Percentiles rank a stretch among this genome's conserved stretches.
phyloP scores from a whole-genome alignment of 371 early-diverging fungal genomes.

The Haplosporangium sp. region DNA sequence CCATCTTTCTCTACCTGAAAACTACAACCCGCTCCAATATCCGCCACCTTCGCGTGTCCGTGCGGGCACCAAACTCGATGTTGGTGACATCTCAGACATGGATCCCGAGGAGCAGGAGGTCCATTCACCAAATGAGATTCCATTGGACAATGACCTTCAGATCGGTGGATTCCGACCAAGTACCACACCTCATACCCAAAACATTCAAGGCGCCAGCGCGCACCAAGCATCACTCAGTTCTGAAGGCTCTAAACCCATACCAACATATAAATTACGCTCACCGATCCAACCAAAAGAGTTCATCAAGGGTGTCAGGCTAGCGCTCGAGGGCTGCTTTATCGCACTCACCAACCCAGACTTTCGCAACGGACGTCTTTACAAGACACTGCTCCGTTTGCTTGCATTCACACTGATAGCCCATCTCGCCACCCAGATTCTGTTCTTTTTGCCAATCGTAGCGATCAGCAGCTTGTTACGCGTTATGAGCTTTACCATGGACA shows the following conservation, averaged over 20 bases:
- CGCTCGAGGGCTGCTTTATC: slow-evolving; percentile 60
- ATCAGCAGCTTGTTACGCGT: slow-evolving; percentile 56
- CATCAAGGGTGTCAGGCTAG: slow-evolving; percentile 60
- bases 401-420: slow-evolving; percentile 59
- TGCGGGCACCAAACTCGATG: slow-evolving; percentile 17
- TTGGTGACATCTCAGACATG: slow-evolving; percentile 34
- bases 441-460: slow-evolving; percentile 56
- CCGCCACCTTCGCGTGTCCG: slow-evolving; percentile 53
- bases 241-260: background rate
- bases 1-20: slow-evolving; percentile 33
- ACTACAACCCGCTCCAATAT: slow-evolving; percentile 53
- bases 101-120: slow-evolving; percentile 20
- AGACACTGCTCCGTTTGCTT: slow-evolving; percentile 62
- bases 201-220: slow-evolving; percentile 28
- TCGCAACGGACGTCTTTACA: slow-evolving; percentile 54
- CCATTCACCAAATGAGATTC: slow-evolving; percentile 2
- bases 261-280: slow-evolving; percentile 29
- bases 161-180: slow-evolving; percentile 21
- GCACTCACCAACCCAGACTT: slow-evolving; percentile 65
- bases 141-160: slow-evolving; percentile 7
- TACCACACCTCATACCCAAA: slow-evolving; percentile 13
- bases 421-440: slow-evolving; percentile 59
- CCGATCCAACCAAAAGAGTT: slow-evolving; percentile 54
- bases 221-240: slow-evolving; percentile 5
- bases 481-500: slow-evolving; percentile 37